Conservation (phyloP, 352 stramenopile species). For the Aphanomyces cochlioides region DNA sequence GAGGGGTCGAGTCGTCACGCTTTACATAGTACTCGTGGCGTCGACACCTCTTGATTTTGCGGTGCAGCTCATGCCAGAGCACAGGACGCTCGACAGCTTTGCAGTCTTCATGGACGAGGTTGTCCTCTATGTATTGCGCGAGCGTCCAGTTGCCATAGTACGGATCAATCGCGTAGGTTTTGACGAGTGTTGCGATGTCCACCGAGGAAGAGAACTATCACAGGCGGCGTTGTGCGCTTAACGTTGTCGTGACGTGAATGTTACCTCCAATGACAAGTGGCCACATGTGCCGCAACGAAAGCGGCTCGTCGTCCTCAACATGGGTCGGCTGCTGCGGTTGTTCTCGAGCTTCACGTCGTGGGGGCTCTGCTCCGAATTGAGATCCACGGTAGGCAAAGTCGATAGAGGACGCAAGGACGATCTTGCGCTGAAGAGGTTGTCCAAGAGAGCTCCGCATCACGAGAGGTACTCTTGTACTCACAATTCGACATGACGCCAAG, state of each 20-base stretch:
- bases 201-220: background rate
- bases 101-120: slow-evolving; percentile 10
- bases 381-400: no score
- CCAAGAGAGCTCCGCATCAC: no score
- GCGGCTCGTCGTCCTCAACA: no score
- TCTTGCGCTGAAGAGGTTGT: no score
- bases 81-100: slow-evolving; percentile 1
- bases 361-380: no score
- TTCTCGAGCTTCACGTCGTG: no score
- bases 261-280: no score
- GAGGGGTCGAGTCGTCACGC: background rate
- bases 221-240: background rate
- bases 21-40: slow-evolving; percentile 27
- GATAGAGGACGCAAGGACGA: no score
- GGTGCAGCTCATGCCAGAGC: slow-evolving; percentile 19
- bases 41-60: slow-evolving; percentile 10
- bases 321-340: no score
- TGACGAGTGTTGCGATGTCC: slow-evolving; percentile 14
- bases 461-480: no score
- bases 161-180: background rate
- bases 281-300: no score
- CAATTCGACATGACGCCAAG: no score
- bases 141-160: background rate
- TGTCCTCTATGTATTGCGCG: slow-evolving; percentile 5
- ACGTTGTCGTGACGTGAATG: background rate